Percentiles rank a stretch among this genome's conserved stretches.
Evolutionary conservation across 441 rosid species (phyloP).

Genomic region (Gossypium aridum): DNA sequence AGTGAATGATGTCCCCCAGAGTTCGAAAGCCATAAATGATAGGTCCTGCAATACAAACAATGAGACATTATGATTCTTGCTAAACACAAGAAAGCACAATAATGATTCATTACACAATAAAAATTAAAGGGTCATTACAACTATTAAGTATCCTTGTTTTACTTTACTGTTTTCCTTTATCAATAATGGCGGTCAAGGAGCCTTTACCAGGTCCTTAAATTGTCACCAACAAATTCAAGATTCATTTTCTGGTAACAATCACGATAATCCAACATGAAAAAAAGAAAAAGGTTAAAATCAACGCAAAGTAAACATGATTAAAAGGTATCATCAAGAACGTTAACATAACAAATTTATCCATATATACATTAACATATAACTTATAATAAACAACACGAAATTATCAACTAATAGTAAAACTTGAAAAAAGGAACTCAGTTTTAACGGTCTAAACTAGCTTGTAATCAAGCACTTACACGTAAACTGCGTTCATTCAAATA

Average conservation of each 20-base stretch:
- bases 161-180: not conserved
- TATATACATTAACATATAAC: not conserved
- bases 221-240: not conserved
- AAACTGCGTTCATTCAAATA: not conserved
- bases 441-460: not conserved
- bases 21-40: not conserved
- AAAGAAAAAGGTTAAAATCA: not conserved
- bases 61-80: not conserved
- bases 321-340: not conserved
- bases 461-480: not conserved
- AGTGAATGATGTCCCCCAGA: constrained; percentile 7
- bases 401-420: not conserved
- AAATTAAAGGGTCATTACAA: not conserved
- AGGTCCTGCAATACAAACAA: constrained; percentile 23
- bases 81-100: not conserved
- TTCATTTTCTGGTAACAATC: not conserved
- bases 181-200: not conserved
- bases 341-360: not conserved
- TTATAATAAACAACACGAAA: not conserved
- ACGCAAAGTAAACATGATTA: not conserved
- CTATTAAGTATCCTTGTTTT: not conserved
- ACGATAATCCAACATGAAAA: not conserved
- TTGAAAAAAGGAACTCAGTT: not conserved
- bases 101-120: not conserved
- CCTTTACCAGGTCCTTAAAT: not conserved